Conservation (phyloP, 176 grass and related monocot species). For the Ensete ventricosum region DNA sequence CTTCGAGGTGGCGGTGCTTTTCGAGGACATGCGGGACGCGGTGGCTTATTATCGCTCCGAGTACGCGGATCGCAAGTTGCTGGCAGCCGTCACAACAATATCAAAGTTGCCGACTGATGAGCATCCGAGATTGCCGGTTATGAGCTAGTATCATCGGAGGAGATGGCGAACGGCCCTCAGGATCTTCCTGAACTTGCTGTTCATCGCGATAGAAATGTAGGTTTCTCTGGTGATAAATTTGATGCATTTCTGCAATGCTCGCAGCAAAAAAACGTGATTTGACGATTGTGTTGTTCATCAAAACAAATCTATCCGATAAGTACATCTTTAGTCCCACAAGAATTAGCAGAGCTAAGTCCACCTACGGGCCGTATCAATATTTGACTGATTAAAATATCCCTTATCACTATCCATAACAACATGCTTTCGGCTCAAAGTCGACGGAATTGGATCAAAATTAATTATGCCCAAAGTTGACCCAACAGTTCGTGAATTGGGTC, state of each 20-base stretch:
- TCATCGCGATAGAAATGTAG: background rate
- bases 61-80: conserved; percentile 6
- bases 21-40: conserved; percentile 56
- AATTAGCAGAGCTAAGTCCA: no score
- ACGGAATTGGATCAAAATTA: no score
- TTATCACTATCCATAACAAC: no score
- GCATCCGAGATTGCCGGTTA: background rate
- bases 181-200: conserved; percentile 6
- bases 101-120: background rate
- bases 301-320: no score
- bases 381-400: no score
- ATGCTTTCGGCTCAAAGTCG: no score
- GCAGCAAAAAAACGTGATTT: no score
- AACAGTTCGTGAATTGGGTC: no score
- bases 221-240: background rate
- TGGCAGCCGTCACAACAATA: background rate
- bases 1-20: conserved; percentile 32
- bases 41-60: conserved; percentile 39
- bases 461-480: no score
- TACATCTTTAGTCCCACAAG: no score
- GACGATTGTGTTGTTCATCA: no score
- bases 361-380: no score
- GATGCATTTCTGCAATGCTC: background rate
- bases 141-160: background rate
- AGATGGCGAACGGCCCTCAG: background rate